phyloP scores from a whole-genome alignment of 805 yeast genomes.

The Candida oleophila region DNA sequence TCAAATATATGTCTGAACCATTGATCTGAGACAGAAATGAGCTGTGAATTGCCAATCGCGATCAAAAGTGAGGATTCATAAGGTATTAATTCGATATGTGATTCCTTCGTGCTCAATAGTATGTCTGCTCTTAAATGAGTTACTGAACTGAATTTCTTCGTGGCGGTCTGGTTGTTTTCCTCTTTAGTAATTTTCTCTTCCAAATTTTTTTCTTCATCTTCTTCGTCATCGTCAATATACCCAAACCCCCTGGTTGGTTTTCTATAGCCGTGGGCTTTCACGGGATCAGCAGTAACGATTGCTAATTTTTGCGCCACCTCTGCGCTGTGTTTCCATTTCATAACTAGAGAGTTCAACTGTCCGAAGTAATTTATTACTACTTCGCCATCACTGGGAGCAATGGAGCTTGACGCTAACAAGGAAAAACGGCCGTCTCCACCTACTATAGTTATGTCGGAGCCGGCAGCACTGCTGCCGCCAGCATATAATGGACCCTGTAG shows the following conservation, averaged over 20 bases:
- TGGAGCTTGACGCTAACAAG: conserved; percentile 14
- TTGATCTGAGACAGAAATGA: neutral
- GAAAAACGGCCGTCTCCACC: conserved; percentile 4
- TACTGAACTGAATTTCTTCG: neutral
- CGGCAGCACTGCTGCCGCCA: neutral
- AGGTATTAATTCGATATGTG: neutral
- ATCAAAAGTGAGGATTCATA: neutral
- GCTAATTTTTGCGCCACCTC: too few relatives aligned
- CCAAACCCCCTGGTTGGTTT: conserved; percentile 31
- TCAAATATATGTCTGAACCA: neutral
- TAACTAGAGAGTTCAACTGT: conserved; percentile 29
- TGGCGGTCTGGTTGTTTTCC: neutral
- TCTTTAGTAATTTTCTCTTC: conserved; percentile 7
- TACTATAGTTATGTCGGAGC: neutral
- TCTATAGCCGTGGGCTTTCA: conserved; percentile 6
- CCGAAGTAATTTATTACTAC: conserved; percentile 14
- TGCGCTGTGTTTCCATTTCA: conserved; percentile 14
- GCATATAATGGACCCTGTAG: neutral
- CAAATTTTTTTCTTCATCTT: conserved; percentile 6
- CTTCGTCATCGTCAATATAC: conserved; percentile 17
- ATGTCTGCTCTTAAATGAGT: neutral
- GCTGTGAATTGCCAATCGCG: neutral
- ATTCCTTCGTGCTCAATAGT: neutral
- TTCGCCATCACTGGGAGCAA: conserved; percentile 6
- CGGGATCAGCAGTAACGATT: neutral